Evolutionary conservation across 352 stramenopile species (phyloP), one percentile per base, ranked within the genome.

Genomic region (Pythium folliculosum): DNA sequence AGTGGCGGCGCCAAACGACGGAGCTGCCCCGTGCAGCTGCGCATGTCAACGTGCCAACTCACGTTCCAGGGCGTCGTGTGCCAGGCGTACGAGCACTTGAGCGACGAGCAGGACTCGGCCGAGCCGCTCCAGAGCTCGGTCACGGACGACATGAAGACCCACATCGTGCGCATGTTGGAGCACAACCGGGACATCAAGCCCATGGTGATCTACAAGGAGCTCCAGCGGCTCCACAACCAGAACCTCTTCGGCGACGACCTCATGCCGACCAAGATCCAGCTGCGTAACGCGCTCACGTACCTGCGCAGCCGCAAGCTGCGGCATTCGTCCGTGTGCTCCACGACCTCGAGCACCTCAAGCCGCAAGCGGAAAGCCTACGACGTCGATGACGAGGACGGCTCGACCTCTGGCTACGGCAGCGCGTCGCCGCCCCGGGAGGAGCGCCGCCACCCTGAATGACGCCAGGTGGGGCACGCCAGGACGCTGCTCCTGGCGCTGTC

Each of bases 191-290:
- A 92, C 16, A 76, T 88, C 43, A 92, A 92, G 63, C 84, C 84
- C 27, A 92, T 92, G 84, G 66, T 77, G 12, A 92, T 90, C 60
- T 92, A 86, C 76, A 88, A 89, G 51, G 78, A 90, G 61, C 76
- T 92, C 35, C 70, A 76, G 52, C 61, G 65, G 50, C 68, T 92
- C 47, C 84, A 92, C 52, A 67, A 78, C 50, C 67, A 80, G 17
- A 77, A 81, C 16, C 67, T 59, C 6, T 92, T 92, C 60, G 80
- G 82, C n/a, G 70, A 77, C 43, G 82, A 90, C 66, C 82, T 89
- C 65, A 92, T 92, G 84, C 84, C 84, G 0, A 92, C 82, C 48
- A 92, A 92, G 67, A 92, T 91, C 59, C 84, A 92, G 69, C 71
- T 92, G 48, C 82, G 84, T 61, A 92, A 92, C 60, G 84, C 84